Base-by-base conservation (phyloP, 306 rosid species). In the Citrullus mucosospermus region DNA sequence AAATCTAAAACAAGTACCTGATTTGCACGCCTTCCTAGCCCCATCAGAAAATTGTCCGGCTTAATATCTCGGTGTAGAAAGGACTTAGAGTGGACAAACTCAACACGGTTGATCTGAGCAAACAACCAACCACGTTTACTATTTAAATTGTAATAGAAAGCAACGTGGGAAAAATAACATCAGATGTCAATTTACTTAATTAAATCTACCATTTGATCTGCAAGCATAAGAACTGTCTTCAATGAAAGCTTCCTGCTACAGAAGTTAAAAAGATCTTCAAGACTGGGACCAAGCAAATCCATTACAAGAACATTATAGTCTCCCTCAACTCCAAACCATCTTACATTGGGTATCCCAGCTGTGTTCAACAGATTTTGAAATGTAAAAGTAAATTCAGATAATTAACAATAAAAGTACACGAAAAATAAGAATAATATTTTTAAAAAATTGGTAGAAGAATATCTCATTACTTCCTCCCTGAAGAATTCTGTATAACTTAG, bases 261-360 rank as follows among this genome's bases (percentile, higher is more conserved):
- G 86, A 93, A 93, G 89, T 93, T 93, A 81, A 93, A 92, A 15
- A 93, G 89, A 87, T 93, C 97, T 85, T 93, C 98, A 81, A 93
- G 98, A 87, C 98, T 93, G 38, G 98, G 98, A 59, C 98, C 98
- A 61, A 93, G 98, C 80, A 93, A 86, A 89, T 93, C 98, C 92
- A 93, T 93, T 53, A 93, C 98, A 55, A 93, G 84, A 66, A 93
- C 97, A 81, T 93, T 93, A 81, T 93, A 93, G 59, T 92, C 98
- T 72, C 97, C 98, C 83, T 93, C 98, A 53, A 90, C 97, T 82
- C 98, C 98, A 85, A 91, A 93, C 98, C 98, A 93, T 86, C 89
- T 87, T 51, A 93, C 93, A 67, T 92, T 92, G 79, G 97, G 96
- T 75, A 93, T 90, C 38, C 98, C 98, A 86, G 96, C 97, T 93